A percentile compares a stretch with the other conserved stretches of the same genome.
Conservation (phyloP, 2,329 filamentous ascomycete genomes). For the Chalara sp. region DNA sequence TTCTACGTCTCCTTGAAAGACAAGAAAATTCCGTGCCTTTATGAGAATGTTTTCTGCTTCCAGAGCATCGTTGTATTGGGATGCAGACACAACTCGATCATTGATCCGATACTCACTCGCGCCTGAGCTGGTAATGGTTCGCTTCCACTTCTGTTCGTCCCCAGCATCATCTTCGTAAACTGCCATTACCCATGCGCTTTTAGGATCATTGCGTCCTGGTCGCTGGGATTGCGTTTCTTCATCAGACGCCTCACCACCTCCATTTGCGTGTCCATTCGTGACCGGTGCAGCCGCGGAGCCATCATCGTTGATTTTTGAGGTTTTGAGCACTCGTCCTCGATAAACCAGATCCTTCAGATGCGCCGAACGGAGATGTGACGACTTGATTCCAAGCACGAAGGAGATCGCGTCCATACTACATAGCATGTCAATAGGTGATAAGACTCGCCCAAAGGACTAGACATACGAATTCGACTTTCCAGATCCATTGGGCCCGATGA, state of each 20-base stretch:
- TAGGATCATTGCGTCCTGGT: constrained; percentile 73
- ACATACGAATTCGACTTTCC: constrained; percentile 97
- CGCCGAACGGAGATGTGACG: constrained; percentile 90
- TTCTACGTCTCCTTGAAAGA: constrained; percentile 97
- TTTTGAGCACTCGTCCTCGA: constrained; percentile 86
- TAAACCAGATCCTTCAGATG: constrained; percentile 95
- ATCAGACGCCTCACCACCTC: constrained; percentile 46
- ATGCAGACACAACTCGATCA: constrained; percentile 78
- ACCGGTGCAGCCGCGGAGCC: constrained; percentile 53
- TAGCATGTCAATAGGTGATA: constrained; percentile 16
- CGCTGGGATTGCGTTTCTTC: constrained; percentile 57
- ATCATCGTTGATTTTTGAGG: constrained; percentile 87
- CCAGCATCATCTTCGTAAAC: constrained; percentile 97
- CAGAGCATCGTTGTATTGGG: constrained; percentile 87
- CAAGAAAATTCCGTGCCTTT: constrained; percentile 94
- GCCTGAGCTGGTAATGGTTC: constrained; percentile 81
- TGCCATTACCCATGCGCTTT: constrained; percentile 97
- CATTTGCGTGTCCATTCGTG: constrained; percentile 55
- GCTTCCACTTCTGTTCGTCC: constrained; percentile 93
- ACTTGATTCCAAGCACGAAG: constrained; percentile 97
- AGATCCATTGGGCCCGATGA: constrained; percentile 98
- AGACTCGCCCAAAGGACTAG: constrained; percentile 15
- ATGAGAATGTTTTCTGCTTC: constrained; percentile 95
- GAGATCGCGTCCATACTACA: constrained; percentile 96
- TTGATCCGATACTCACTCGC: constrained; percentile 97